Base-by-base conservation (phyloP, 2,329 filamentous ascomycete genomes). In the Hypoxylon sp. region DNA sequence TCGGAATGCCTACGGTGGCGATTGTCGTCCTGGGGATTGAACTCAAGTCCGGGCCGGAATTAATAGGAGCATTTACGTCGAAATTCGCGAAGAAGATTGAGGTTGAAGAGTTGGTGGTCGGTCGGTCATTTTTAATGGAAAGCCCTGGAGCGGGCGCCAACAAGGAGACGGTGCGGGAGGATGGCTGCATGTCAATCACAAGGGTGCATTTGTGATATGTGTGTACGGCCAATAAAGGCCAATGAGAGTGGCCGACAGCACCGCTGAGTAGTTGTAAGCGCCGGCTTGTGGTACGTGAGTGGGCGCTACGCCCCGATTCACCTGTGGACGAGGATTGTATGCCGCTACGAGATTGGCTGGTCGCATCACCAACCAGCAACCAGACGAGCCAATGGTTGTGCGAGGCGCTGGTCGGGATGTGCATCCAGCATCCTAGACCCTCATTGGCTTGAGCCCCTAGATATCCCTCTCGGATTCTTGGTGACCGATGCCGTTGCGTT, bases 141-240 rank as follows among this genome's bases (percentile, higher is more conserved):
- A 65, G 9, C 8, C 17, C 17, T 22, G 17, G 17, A 22, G 39
- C 35, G 53, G 62, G 59, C 57, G 57, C 60, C 57, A 59, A 65
- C 58, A 52, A 19, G 61, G 69, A 66, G 60, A 55, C 35, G 42
- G 59, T 51, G 59, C 66, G 55, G 71, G 66, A 71, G 66, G 65
- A 71, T 66, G 74, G 72, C 74, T 77, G 74, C 74, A 76, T 69
- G 72, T 71, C 74, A 70, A 74, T 77, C 76, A 77, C 76, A 75
- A 73, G 70, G 69, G 59, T 70, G 74, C 71, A 71, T 73, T 71
- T 71, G 76, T 76, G 75, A 76, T 74, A 73, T 70, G 63, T 59
- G 39, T 63, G 61, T 66, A 66, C 29, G 63, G 46, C 54, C 63
- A 55, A 39, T 66, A 52, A 58, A 70, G 69, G 65, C 76, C 76